These are phyloP conservation scores for Metarhizium anisopliae DNA, from an alignment of 2,329 filamentous ascomycete genomes.

Conservation along the genomic window DNA sequence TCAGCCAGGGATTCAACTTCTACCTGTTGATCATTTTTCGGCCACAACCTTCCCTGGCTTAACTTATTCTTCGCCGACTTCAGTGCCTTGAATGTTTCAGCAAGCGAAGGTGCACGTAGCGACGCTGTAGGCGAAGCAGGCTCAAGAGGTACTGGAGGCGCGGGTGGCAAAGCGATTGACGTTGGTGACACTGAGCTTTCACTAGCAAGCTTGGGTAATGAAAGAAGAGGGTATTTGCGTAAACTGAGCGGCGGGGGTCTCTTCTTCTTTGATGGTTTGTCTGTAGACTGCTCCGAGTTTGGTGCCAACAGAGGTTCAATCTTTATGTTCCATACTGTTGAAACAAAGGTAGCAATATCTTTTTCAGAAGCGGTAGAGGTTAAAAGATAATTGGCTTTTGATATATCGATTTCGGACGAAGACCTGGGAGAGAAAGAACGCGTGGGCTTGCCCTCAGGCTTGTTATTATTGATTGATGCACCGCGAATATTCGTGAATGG, in stretches of 20 bases:
- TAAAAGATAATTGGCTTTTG: slow-evolving; percentile 48
- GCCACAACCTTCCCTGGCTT: slow-evolving; percentile 19
- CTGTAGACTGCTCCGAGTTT: slow-evolving; percentile 24
- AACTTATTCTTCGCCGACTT: slow-evolving; percentile 21
- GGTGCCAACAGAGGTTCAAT: slow-evolving; percentile 24
- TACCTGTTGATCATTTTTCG: slow-evolving; percentile 9
- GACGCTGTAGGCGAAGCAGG: slow-evolving; percentile 6
- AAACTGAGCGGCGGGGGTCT: slow-evolving; percentile 17
- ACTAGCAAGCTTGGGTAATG: slow-evolving; percentile 18
- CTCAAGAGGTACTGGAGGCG: not conserved
- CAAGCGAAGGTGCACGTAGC: slow-evolving; percentile 6
- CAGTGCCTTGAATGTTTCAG: slow-evolving; percentile 16
- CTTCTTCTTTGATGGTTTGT: slow-evolving; percentile 10
- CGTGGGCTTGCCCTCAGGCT: slow-evolving; percentile 14
- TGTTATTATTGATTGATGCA: slow-evolving; percentile 16
- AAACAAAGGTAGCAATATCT: slow-evolving; percentile 46
- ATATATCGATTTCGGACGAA: slow-evolving; percentile 26
- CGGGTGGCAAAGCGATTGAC: not conserved
- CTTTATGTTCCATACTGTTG: slow-evolving; percentile 38
- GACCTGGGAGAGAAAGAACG: slow-evolving; percentile 16
- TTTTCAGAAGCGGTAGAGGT: slow-evolving; percentile 43
- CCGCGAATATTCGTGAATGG: slow-evolving; percentile 32
- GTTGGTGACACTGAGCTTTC: slow-evolving; percentile 14
- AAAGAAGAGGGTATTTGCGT: slow-evolving; percentile 17
- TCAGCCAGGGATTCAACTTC: slow-evolving; percentile 24